Percentiles rank a stretch among this genome's conserved stretches.
phyloP scores from a whole-genome alignment of 768 basidiomycete species.

The Lyophyllum atratum region DNA sequence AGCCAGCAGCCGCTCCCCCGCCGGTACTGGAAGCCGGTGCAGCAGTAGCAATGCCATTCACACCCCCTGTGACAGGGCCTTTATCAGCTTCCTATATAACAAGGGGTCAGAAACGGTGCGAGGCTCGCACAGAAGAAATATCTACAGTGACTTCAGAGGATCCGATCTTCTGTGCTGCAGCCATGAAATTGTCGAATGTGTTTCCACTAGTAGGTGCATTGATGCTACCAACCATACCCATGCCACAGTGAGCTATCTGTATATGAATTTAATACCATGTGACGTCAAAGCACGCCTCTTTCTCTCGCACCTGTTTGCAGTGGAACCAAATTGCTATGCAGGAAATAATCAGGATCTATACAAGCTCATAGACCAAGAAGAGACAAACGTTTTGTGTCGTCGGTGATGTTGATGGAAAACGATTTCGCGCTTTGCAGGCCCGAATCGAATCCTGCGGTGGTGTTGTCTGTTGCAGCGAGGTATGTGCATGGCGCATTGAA shows the following conservation, averaged over 20 bases:
- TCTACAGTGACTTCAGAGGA: constrained; percentile 35
- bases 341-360: background rate
- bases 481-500: constrained; percentile 55
- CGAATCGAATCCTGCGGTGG: constrained; percentile 54
- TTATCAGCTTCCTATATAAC: constrained; percentile 34
- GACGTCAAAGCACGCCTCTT: background rate
- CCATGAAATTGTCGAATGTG: constrained; percentile 40
- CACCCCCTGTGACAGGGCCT: constrained; percentile 43
- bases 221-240: constrained; percentile 54
- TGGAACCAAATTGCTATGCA: constrained; percentile 57
- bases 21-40: constrained; percentile 20
- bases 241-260: constrained; percentile 41
- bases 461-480: constrained; percentile 39
- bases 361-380: background rate
- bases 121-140: background rate
- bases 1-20: background rate
- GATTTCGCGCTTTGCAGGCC: constrained; percentile 39
- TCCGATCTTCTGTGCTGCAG: constrained; percentile 42
- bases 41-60: constrained; percentile 37
- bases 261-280: constrained; percentile 12
- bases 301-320: constrained; percentile 41
- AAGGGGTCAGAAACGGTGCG: background rate
- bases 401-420: constrained; percentile 51
- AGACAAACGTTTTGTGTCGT: constrained; percentile 45
- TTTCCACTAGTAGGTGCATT: constrained; percentile 49